A percentile compares a stretch with the other conserved stretches of the same genome.
Conservation (phyloP, 2,329 filamentous ascomycete genomes). For the Xenoacremonium recifei region DNA sequence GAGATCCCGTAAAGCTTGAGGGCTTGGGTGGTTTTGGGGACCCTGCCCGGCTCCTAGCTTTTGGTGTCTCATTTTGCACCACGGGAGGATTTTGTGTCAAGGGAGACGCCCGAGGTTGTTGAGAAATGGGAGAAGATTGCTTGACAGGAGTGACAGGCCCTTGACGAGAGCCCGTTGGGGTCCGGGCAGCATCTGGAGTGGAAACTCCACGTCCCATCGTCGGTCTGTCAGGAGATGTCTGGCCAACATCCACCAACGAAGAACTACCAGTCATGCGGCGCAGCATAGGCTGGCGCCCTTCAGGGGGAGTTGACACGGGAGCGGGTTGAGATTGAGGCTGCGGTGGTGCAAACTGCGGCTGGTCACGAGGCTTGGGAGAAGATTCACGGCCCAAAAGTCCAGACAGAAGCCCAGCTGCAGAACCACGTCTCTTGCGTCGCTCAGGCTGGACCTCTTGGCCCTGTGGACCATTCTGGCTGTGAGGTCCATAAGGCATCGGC, state of each 20-base stretch:
- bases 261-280: conserved; percentile 15
- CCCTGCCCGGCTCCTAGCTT: neutral
- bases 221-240: conserved; percentile 10
- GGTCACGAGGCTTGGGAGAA: conserved; percentile 14
- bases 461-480: conserved; percentile 6
- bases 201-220: conserved; percentile 8
- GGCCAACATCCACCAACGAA: conserved; percentile 14
- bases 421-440: conserved; percentile 27
- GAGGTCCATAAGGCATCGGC: conserved; percentile 16
- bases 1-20: neutral
- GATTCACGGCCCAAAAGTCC: conserved; percentile 26
- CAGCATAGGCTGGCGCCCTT: conserved; percentile 14
- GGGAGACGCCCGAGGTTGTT: conserved; percentile 8
- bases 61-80: neutral
- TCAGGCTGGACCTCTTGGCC: conserved; percentile 10
- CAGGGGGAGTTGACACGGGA: conserved; percentile 3
- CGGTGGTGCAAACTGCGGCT: no score
- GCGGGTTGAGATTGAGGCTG: conserved; percentile 12
- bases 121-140: neutral
- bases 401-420: conserved; percentile 29
- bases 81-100: conserved; percentile 7
- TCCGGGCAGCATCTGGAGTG: neutral
- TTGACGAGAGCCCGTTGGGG: neutral
- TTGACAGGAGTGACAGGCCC: conserved; percentile 1
- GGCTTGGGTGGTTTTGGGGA: neutral